Conservation (phyloP, 2,329 filamentous ascomycete genomes). For the Beauveria medogensis region DNA sequence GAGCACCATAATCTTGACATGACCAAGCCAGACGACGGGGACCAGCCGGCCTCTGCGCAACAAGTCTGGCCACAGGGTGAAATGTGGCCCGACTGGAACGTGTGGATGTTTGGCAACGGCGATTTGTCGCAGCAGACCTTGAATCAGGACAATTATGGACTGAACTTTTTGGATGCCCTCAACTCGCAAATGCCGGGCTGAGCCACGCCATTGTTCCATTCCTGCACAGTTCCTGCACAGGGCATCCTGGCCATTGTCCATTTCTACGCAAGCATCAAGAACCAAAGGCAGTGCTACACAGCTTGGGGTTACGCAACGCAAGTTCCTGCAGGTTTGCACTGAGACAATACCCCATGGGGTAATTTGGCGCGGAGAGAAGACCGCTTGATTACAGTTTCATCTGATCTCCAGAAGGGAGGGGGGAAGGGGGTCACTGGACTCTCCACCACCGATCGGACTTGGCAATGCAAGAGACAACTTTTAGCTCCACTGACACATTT, state of each 20-base stretch:
- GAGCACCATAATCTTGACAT: constrained; percentile 8
- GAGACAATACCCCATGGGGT: constrained; percentile 5
- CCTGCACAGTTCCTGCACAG: neutral
- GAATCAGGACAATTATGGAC: constrained; percentile 17
- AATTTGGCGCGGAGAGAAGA: constrained; percentile 2
- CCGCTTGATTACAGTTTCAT: neutral
- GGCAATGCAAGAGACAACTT: neutral
- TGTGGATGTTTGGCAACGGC: constrained; percentile 21
- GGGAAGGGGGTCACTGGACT: neutral
- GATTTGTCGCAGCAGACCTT: constrained; percentile 15
- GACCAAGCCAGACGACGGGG: constrained; percentile 6
- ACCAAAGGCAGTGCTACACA: neutral
- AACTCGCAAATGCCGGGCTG: constrained; percentile 22
- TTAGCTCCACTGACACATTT: neutral
- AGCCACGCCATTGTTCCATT: neutral
- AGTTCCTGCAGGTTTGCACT: neutral
- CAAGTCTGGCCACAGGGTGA: constrained; percentile 12
- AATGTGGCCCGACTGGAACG: constrained; percentile 17
- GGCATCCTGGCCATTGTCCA: neutral
- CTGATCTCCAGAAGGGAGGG: neutral
- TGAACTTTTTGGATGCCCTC: constrained; percentile 19
- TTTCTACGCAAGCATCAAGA: neutral
- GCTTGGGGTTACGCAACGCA: neutral
- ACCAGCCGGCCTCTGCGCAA: constrained; percentile 9
- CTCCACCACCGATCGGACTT: neutral